phyloP scores from a whole-genome alignment of 2,329 filamentous ascomycete species.

The Colletotrichum liaoningense region DNA sequence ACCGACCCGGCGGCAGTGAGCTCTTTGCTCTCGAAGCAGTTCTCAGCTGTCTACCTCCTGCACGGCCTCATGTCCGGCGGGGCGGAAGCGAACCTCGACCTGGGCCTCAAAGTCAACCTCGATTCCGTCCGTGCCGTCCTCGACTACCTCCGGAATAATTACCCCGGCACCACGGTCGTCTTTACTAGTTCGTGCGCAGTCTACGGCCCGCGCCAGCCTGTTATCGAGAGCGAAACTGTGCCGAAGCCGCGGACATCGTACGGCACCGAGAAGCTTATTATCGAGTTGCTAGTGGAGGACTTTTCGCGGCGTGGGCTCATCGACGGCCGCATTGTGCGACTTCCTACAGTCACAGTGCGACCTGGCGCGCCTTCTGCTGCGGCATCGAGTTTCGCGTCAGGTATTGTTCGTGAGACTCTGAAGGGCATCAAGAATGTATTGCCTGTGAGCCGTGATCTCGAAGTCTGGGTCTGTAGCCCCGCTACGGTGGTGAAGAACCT shows the following conservation, averaged over 20 bases:
- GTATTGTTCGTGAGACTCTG: constrained; percentile 71
- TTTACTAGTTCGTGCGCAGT: constrained; percentile 72
- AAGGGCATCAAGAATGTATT: constrained; percentile 57
- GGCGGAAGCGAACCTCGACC: constrained; percentile 68
- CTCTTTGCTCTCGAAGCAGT: constrained; percentile 43
- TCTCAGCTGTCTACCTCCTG: constrained; percentile 66
- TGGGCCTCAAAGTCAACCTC: constrained; percentile 67
- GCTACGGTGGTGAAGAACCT: constrained; percentile 57
- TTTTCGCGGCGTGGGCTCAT: constrained; percentile 63
- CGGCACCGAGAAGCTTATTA: constrained; percentile 71
- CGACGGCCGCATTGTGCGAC: constrained; percentile 67
- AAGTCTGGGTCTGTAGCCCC: constrained; percentile 62
- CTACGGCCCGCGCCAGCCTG: constrained; percentile 57
- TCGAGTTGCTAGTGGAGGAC: constrained; percentile 69
- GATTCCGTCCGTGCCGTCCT: constrained; percentile 66
- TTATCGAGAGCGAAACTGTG: constrained; percentile 54
- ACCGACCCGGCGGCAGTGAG: constrained; percentile 46
- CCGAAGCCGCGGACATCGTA: constrained; percentile 69
- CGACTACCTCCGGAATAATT: constrained; percentile 58
- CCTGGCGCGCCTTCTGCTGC: constrained; percentile 71
- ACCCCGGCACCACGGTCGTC: constrained; percentile 64
- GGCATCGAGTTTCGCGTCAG: constrained; percentile 69
- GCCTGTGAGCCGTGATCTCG: constrained; percentile 54
- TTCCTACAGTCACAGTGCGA: constrained; percentile 71
- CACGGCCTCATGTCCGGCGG: constrained; percentile 75